phyloP scores from a whole-genome alignment of 2,329 filamentous ascomycete species.

The Mycocentrospora acerina region DNA sequence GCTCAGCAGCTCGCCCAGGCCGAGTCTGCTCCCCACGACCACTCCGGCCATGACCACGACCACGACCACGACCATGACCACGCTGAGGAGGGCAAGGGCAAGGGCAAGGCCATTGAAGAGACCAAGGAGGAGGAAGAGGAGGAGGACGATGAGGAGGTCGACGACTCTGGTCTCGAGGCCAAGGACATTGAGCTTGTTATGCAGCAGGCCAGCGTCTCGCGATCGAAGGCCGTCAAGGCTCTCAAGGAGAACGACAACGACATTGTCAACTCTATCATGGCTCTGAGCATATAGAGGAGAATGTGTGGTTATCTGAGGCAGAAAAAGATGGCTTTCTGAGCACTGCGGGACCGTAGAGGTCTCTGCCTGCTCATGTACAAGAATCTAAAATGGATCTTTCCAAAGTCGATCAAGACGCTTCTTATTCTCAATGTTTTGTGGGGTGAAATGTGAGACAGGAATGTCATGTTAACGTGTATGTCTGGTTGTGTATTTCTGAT shows the following conservation, averaged over 20 bases:
- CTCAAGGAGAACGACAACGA: conserved; percentile 99
- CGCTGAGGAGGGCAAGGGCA: conserved; percentile 45
- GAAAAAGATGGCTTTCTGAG: conserved; percentile 18
- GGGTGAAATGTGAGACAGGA: no score
- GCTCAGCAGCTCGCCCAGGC: conserved; percentile 89
- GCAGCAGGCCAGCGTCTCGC: conserved; percentile 93
- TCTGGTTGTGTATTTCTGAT: no score
- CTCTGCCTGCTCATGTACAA: conserved; percentile 22
- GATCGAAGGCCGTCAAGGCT: conserved; percentile 98
- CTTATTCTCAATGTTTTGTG: background rate
- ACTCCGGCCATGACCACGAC: conserved; percentile 71
- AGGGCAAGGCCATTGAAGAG: conserved; percentile 69
- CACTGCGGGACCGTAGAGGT: conserved; percentile 14
- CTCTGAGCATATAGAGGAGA: conserved; percentile 61
- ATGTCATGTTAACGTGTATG: no score
- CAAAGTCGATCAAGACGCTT: conserved; percentile 8
- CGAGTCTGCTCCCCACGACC: conserved; percentile 66
- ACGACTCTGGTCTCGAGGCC: conserved; percentile 90
- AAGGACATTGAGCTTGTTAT: conserved; percentile 99
- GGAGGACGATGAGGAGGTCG: conserved; percentile 93
- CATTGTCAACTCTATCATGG: conserved; percentile 99
- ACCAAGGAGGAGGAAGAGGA: conserved; percentile 66
- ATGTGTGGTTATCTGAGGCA: conserved; percentile 11
- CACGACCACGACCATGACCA: conserved; percentile 67
- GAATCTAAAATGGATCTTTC: conserved; percentile 30